Evolutionary conservation across 192 early-diverging fungal species (phyloP).

Genomic region (Rhizophagus clarus): DNA sequence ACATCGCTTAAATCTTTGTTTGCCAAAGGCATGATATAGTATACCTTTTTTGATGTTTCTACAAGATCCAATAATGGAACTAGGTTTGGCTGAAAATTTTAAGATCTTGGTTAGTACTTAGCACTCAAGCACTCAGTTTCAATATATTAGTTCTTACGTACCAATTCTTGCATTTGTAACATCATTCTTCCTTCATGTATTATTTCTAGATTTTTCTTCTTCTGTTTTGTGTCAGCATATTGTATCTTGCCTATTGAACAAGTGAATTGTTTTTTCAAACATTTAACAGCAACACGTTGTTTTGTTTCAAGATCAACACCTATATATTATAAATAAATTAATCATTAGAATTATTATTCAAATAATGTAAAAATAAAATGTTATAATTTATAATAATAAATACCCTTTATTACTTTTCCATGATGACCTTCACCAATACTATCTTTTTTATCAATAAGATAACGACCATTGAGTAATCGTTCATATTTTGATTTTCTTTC

Average conservation of each 20-base stretch:
- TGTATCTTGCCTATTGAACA: slow-evolving; percentile 8
- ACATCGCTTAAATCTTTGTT: slow-evolving; percentile 27
- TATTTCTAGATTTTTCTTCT: slow-evolving; percentile 22
- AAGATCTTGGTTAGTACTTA: too few species aligned
- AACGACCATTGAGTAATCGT: slow-evolving; percentile 20
- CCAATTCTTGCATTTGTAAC: slow-evolving; percentile 17
- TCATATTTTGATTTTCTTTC: slow-evolving; percentile 7
- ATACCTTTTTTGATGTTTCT: slow-evolving; percentile 20
- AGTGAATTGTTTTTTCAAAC: slow-evolving; percentile 24
- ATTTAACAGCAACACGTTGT: slow-evolving; percentile 6
- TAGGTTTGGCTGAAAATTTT: neutral
- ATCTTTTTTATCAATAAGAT: slow-evolving; percentile 22
- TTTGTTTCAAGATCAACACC: slow-evolving; percentile 17
- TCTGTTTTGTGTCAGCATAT: slow-evolving; percentile 12
- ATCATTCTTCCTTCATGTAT: slow-evolving; percentile 29
- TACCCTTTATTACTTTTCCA: slow-evolving; percentile 25
- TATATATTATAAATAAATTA: neutral
- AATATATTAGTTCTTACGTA: neutral
- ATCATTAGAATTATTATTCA: neutral
- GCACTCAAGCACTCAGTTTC: too few species aligned
- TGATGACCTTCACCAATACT: slow-evolving; percentile 29
- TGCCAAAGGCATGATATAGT: slow-evolving; percentile 25
- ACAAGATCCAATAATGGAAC: slow-evolving; percentile 24
- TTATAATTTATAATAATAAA: too few species aligned
- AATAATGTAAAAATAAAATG: neutral